Evolutionary conservation across 23 red algal genomes (phyloP).

Genomic region (Chondrus crispus): DNA sequence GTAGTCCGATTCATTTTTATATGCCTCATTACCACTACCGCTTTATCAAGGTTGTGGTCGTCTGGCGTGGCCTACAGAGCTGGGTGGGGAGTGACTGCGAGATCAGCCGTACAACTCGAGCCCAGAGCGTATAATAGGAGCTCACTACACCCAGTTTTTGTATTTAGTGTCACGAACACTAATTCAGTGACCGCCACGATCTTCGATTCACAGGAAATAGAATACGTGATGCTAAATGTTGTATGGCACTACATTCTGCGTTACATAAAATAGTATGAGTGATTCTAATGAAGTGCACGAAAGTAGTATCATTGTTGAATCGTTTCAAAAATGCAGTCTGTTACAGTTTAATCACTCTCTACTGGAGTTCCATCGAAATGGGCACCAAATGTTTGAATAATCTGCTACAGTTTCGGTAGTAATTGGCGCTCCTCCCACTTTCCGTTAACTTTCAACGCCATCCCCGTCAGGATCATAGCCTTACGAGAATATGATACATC

Average conservation of each 20-base stretch:
- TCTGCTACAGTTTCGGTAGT: neutral
- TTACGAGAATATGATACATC: neutral
- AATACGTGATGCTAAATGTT: neutral
- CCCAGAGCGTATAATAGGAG: too few relatives aligned
- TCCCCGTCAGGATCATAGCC: neutral
- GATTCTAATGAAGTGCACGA: neutral
- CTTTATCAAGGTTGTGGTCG: too few relatives aligned
- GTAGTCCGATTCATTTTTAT: too few relatives aligned
- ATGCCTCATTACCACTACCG: too few relatives aligned
- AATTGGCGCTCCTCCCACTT: neutral
- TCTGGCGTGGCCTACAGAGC: too few relatives aligned
- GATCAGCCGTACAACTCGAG: too few relatives aligned
- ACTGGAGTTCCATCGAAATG: neutral
- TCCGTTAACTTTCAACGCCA: neutral
- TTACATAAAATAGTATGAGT: neutral
- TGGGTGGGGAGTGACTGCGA: too few relatives aligned
- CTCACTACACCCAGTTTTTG: conserved; percentile 8
- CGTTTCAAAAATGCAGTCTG: neutral
- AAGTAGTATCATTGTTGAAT: neutral
- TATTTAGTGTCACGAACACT: neutral
- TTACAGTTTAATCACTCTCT: neutral
- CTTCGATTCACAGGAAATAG: neutral
- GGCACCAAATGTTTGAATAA: neutral
- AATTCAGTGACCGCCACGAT: neutral
- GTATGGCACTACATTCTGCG: neutral